Base-by-base conservation (phyloP, 2,329 filamentous ascomycete species). In the Diplodia sapinea region DNA sequence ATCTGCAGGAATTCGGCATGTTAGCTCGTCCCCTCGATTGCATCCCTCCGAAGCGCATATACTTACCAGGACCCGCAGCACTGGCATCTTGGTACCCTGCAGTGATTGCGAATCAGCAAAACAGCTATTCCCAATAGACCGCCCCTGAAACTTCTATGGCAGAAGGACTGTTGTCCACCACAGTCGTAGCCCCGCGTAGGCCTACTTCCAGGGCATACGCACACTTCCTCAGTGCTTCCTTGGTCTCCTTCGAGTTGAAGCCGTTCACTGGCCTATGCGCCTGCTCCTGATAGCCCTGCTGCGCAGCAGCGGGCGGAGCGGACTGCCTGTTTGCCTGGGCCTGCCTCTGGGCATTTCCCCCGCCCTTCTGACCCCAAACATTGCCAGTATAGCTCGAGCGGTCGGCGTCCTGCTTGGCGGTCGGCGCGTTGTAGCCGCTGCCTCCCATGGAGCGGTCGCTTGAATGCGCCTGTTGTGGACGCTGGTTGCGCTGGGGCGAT, bases 181-280 rank as follows among this genome's bases (percentile, higher is more conserved):
- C 68, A 67, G 78, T 72, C 69, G 74, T 74, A 73, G 59, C 38
- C 20, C 49, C 2, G 33, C 11, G 63, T 11, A 11, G 29, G 52
- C 52, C 15, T 7, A 8, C 33, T 20, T 4, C 17, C 47, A 9
- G 31, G 50, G 65, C 29, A 7, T 29, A 77, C 72, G 68, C 72
- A 75, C 80, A 76, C 72, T 79, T 79, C 65, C 74, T 78, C 74
- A 82, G 71, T 69, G 78, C 80, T 4, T 78, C 76, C 72, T 75
- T 79, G 69, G 82, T 77, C 70, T 82, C 81, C 23, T 71, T 74
- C 6, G 77, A 75, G 72, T 83, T 83, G 76, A 82, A 83, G 64
- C 78, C 79, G 54, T 73, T 75, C 65, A 79, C 76, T 3, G 78
- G 76, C 38, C 75, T 72, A 68, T 79, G 74, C 36, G 75, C 73